These are phyloP conservation scores for Neospermospora avenae DNA, from an alignment of 2,329 filamentous ascomycete genomes.

Conservation along the genomic window DNA sequence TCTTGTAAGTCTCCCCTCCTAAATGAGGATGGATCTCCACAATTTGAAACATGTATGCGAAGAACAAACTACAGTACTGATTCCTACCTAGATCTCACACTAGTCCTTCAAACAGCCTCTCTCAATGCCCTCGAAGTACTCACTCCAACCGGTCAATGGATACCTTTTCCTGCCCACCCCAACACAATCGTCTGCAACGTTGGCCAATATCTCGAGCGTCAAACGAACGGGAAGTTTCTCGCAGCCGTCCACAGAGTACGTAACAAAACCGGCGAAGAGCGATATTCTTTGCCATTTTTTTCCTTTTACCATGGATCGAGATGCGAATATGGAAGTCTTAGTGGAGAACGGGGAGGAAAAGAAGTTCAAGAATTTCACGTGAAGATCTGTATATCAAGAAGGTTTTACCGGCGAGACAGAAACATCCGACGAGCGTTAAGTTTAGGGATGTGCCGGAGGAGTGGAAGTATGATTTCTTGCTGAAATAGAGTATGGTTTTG, in stretches of 20 bases:
- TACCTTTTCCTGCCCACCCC: slow-evolving; percentile 7
- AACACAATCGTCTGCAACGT: slow-evolving; percentile 14
- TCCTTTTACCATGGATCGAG: slow-evolving; percentile 17
- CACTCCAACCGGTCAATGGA: slow-evolving; percentile 11
- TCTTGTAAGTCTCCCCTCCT: neutral
- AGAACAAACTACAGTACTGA: neutral
- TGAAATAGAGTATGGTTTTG: slow-evolving; percentile 12
- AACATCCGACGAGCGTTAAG: slow-evolving; percentile 39
- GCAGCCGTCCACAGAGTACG: slow-evolving; percentile 10
- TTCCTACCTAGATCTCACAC: slow-evolving; percentile 3
- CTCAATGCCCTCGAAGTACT: slow-evolving; percentile 11
- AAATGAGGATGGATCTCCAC: too few species aligned
- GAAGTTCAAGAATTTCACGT: slow-evolving; percentile 31
- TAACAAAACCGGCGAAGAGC: slow-evolving; percentile 9
- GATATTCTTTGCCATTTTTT: slow-evolving; percentile 14
- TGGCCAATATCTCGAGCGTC: slow-evolving; percentile 12
- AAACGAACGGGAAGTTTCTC: slow-evolving; percentile 8
- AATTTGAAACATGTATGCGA: too few species aligned
- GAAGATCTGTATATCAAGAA: slow-evolving; percentile 37
- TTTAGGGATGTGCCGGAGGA: slow-evolving; percentile 37
- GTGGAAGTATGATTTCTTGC: slow-evolving; percentile 34
- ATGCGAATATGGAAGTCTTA: slow-evolving; percentile 30
- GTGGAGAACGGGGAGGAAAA: slow-evolving; percentile 19
- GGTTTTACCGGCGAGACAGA: slow-evolving; percentile 36
- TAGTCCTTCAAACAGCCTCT: slow-evolving; percentile 12